These are phyloP conservation scores for Dysphania ambrosioides DNA, from an alignment of 148 eudicot genomes.

Conservation along the genomic window DNA sequence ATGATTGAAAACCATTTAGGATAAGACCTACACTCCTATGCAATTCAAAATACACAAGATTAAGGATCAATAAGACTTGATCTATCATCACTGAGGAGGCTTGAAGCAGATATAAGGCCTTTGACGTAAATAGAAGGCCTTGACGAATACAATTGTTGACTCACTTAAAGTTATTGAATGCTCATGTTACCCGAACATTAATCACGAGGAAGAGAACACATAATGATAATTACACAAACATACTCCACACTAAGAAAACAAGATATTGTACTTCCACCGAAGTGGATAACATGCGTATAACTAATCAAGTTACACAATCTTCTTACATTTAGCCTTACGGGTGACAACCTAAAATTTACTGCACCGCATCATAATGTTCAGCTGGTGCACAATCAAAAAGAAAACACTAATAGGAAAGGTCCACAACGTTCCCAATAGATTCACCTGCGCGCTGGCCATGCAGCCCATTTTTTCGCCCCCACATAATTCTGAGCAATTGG, in stretches of 20 bases:
- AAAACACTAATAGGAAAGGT: too few species aligned
- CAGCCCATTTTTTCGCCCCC: too few species aligned
- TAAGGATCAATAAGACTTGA: background rate
- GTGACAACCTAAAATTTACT: background rate
- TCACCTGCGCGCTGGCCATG: too few species aligned
- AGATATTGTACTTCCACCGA: background rate
- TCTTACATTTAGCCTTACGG: background rate
- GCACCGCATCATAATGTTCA: background rate
- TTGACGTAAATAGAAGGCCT: background rate
- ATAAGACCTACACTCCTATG: background rate
- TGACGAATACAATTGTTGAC: background rate
- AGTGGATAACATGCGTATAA: background rate
- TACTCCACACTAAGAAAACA: background rate
- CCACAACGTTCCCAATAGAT: too few species aligned
- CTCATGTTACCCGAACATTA: background rate
- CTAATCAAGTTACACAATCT: background rate
- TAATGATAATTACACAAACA: too few species aligned
- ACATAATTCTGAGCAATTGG: too few species aligned
- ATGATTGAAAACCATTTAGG: background rate
- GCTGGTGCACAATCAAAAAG: background rate
- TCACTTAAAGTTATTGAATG: too few species aligned
- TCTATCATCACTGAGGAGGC: background rate
- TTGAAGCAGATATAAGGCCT: background rate
- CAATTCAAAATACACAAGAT: background rate
- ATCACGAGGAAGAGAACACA: background rate